Conservation (phyloP, 352 stramenopile species). For the Phytophthora cactorum region DNA sequence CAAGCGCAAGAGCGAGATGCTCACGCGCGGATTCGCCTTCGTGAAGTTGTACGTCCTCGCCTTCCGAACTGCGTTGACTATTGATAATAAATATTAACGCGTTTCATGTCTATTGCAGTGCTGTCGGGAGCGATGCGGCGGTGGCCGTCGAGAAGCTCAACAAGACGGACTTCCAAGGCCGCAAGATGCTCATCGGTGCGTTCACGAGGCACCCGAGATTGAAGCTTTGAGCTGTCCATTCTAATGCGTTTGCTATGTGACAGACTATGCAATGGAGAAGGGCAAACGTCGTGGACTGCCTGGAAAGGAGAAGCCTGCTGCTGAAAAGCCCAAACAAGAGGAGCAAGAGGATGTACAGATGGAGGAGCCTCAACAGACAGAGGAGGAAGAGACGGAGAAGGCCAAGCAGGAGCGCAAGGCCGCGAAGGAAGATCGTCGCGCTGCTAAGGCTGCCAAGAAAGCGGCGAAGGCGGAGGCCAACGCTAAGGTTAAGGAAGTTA, state of each 20-base stretch:
- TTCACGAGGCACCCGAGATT: slow-evolving; percentile 2
- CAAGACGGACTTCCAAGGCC: slow-evolving; percentile 75
- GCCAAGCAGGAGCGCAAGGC: slow-evolving; percentile 31
- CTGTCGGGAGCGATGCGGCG: slow-evolving; percentile 72
- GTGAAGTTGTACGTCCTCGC: slow-evolving; percentile 77
- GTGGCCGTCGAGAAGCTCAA: slow-evolving; percentile 80
- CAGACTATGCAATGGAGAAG: slow-evolving; percentile 83
- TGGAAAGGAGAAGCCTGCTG: slow-evolving; percentile 16
- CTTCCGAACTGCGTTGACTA: not conserved
- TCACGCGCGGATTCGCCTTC: slow-evolving; percentile 87
- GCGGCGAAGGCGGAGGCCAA: slow-evolving; percentile 23
- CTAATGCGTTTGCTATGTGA: slow-evolving; percentile 1
- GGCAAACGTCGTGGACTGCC: slow-evolving; percentile 41
- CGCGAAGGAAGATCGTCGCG: slow-evolving; percentile 32
- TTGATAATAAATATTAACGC: not conserved
- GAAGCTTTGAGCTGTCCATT: slow-evolving; percentile 2
- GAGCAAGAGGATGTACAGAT: slow-evolving; percentile 29
- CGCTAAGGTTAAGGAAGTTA: slow-evolving; percentile 23
- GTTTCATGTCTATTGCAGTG: slow-evolving; percentile 41
- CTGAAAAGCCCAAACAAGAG: slow-evolving; percentile 15
- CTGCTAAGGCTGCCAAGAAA: slow-evolving; percentile 31
- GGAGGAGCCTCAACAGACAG: slow-evolving; percentile 14
- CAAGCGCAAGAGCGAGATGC: slow-evolving; percentile 79
- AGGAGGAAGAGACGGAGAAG: slow-evolving; percentile 21
- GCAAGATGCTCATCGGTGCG: slow-evolving; percentile 83